A percentile compares a stretch with the other conserved stretches of the same genome.
phyloP scores from a whole-genome alignment of 179 eudicot species.

The Beta macrorhiza region DNA sequence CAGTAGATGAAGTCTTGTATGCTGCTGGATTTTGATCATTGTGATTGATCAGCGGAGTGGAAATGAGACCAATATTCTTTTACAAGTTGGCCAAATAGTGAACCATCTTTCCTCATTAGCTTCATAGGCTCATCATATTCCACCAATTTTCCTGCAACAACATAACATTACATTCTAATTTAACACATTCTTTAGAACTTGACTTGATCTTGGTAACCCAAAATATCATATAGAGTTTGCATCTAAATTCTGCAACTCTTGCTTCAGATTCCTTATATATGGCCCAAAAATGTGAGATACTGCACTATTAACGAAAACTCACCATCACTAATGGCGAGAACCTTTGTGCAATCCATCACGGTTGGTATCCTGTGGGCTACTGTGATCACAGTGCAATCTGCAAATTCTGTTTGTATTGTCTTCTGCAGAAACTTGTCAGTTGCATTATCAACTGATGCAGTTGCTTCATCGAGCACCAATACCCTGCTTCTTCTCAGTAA shows the following conservation, averaged over 20 bases:
- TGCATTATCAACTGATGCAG: slow-evolving; percentile 56
- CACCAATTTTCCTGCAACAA: not conserved
- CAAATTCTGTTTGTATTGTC: not conserved
- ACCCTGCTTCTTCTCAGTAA: slow-evolving; percentile 63
- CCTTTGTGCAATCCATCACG: slow-evolving; percentile 10
- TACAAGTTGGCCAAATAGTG: not conserved
- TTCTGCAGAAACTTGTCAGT: not conserved
- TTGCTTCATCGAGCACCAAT: slow-evolving; percentile 78
- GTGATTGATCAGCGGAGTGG: slow-evolving; percentile 18
- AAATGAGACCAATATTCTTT: slow-evolving; percentile 28
- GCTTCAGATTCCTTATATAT: too few species aligned
- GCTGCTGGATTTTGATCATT: too few species aligned
- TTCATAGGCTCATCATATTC: not conserved
- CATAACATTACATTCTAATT: not conserved
- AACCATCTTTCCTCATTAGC: not conserved
- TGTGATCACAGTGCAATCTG: slow-evolving; percentile 2
- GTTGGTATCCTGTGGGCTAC: slow-evolving; percentile 8
- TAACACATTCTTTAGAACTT: not conserved
- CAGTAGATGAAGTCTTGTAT: too few species aligned
- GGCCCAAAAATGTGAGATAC: too few species aligned
- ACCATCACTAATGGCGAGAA: not conserved
- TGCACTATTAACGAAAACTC: not conserved
- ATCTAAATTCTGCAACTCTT: not conserved
- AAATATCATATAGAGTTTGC: not conserved
- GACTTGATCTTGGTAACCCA: not conserved